Conservation (phyloP, 345 rosid genomes). For the Eucalyptus cloeziana region DNA sequence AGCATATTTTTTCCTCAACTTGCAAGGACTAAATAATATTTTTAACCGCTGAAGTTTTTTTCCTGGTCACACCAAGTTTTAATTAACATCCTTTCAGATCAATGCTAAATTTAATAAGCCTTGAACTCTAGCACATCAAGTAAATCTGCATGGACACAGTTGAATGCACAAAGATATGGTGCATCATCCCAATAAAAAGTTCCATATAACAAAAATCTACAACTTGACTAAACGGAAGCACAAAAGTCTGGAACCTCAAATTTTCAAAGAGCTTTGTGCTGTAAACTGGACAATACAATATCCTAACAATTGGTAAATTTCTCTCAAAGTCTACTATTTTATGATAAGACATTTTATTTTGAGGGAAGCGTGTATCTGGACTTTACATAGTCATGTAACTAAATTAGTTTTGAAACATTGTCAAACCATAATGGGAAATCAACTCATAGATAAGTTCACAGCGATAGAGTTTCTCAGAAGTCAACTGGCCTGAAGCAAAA, state of each 20-base stretch:
- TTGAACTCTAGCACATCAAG: not conserved
- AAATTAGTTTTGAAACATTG: not conserved
- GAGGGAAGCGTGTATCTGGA: not conserved
- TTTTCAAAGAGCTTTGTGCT: not conserved
- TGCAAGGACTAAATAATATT: not conserved
- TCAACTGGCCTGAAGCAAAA: slow-evolving; percentile 80
- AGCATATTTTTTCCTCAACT: not conserved
- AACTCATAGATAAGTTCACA: not conserved
- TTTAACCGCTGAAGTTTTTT: not conserved
- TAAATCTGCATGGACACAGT: not conserved
- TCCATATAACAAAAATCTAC: not conserved
- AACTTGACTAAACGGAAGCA: not conserved
- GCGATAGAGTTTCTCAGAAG: not conserved
- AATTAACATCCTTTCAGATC: not conserved
- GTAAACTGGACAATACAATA: not conserved
- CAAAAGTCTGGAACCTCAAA: not conserved
- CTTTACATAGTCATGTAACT: not conserved
- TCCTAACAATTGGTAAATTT: not conserved
- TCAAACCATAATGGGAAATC: not conserved
- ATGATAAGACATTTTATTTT: not conserved
- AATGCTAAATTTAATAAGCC: not conserved
- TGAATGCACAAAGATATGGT: not conserved
- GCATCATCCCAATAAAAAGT: not conserved
- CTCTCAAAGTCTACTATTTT: not conserved
- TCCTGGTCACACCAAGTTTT: not conserved